phyloP scores from a whole-genome alignment of 2,329 filamentous ascomycete species.

The Alternaria brassicae region DNA sequence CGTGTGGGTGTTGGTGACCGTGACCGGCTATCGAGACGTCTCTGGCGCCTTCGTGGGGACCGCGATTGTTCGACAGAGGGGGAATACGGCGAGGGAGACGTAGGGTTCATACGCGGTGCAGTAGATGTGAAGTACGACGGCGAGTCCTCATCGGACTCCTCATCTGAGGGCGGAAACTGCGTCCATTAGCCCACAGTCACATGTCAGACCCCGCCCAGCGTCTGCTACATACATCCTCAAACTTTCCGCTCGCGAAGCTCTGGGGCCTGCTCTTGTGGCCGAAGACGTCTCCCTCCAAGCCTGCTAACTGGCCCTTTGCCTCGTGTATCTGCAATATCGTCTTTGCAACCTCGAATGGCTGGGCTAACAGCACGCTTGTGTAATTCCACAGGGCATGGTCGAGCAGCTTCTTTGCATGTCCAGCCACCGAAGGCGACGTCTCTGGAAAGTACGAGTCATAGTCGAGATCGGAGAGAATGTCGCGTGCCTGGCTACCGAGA shows the following conservation, averaged over 20 bases:
- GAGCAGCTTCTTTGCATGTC: conserved; percentile 76
- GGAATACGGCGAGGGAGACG: conserved; percentile 48
- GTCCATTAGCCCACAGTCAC: conserved; percentile 26
- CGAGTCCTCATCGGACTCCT: conserved; percentile 74
- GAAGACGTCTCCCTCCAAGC: conserved; percentile 27
- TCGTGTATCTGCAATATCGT: conserved; percentile 82
- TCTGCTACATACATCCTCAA: conserved; percentile 38
- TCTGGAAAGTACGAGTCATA: conserved; percentile 87
- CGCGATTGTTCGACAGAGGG: conserved; percentile 47
- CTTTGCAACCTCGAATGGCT: conserved; percentile 98
- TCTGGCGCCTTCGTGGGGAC: conserved; percentile 47
- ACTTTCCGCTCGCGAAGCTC: conserved; percentile 46
- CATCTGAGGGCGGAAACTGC: conserved; percentile 63
- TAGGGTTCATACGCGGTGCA: conserved; percentile 54
- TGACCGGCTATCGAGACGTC: conserved; percentile 50
- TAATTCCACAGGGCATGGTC: conserved; percentile 94
- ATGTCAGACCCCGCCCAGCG: conserved; percentile 11
- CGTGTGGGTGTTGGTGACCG: conserved; percentile 50
- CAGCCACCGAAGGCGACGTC: conserved; percentile 70
- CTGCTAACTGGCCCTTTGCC: conserved; percentile 48
- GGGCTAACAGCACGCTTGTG: conserved; percentile 83
- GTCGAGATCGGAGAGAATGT: conserved; percentile 88
- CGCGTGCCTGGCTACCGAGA: conserved; percentile 72
- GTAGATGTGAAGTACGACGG: conserved; percentile 83
- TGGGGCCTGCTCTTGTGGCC: conserved; percentile 36